Conservation (phyloP, 257 asterid species). For the Lavandula angustifolia region DNA sequence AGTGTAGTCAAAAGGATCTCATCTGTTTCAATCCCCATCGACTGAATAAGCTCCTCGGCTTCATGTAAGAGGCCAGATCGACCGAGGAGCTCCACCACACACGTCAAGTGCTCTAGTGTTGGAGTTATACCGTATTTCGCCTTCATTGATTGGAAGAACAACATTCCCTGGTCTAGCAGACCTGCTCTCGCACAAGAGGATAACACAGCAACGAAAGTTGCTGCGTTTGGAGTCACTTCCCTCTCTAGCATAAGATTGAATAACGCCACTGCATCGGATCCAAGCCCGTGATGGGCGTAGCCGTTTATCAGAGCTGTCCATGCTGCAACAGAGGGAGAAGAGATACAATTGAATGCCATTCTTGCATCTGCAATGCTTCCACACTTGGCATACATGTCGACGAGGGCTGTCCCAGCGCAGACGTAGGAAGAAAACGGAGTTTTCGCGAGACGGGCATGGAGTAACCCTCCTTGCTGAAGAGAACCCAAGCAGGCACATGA, state of each 20-base stretch:
- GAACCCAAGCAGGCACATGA: slow-evolving; percentile 74
- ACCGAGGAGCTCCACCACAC: slow-evolving; percentile 78
- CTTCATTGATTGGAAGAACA: slow-evolving; percentile 53
- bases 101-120: slow-evolving; percentile 67
- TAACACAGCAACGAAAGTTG: slow-evolving; percentile 70
- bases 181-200: slow-evolving; percentile 69
- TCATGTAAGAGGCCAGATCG: slow-evolving; percentile 63
- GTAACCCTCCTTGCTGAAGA: slow-evolving; percentile 60
- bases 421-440: slow-evolving; percentile 60
- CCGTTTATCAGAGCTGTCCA: slow-evolving; percentile 82
- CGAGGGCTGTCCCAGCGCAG: slow-evolving; percentile 69
- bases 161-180: slow-evolving; percentile 51
- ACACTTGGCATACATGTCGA: slow-evolving; percentile 85
- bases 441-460: slow-evolving; percentile 63
- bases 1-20: slow-evolving; percentile 49
- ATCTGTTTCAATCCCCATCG: slow-evolving; percentile 58
- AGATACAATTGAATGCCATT: slow-evolving; percentile 50
- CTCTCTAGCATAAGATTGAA: slow-evolving; percentile 57
- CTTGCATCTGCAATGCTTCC: slow-evolving; percentile 70
- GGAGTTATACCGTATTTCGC: slow-evolving; percentile 51
- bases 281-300: slow-evolving; percentile 61
- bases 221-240: slow-evolving; percentile 61
- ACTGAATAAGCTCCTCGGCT: slow-evolving; percentile 65
- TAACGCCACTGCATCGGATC: slow-evolving; percentile 47
- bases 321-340: slow-evolving; percentile 64